Conservation (phyloP, 2,329 filamentous ascomycete genomes). For the Colletotrichum euphorbiae region DNA sequence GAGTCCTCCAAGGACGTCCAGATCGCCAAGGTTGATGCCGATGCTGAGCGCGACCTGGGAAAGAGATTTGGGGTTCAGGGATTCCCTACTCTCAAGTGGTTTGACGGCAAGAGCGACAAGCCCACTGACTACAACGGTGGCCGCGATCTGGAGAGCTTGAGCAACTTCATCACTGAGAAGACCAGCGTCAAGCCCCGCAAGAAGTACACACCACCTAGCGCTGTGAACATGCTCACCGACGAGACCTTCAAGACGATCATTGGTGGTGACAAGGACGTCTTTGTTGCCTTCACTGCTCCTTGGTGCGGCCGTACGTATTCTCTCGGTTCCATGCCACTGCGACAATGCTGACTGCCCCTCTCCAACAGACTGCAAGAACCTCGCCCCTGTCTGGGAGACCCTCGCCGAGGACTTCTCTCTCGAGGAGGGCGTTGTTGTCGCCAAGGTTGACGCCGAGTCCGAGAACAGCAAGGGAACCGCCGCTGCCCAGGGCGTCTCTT, state of each 20-base stretch:
- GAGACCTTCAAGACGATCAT: conserved; percentile 79
- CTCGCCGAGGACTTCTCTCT: conserved; percentile 83
- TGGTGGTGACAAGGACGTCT: conserved; percentile 86
- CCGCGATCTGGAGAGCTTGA: conserved; percentile 87
- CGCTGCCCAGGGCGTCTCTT: conserved; percentile 79
- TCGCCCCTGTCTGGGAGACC: conserved; percentile 91
- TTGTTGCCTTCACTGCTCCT: conserved; percentile 97
- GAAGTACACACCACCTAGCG: conserved; percentile 78
- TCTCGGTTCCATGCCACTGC: conserved; percentile 18
- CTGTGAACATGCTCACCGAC: conserved; percentile 85
- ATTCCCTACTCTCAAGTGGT: conserved; percentile 97
- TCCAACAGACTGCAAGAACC: conserved; percentile 88
- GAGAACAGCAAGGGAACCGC: conserved; percentile 85
- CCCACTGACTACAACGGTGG: conserved; percentile 88
- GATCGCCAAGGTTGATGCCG: conserved; percentile 96
- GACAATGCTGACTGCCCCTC: conserved; percentile 28
- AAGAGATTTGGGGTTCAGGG: conserved; percentile 90
- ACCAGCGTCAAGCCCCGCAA: conserved; percentile 84
- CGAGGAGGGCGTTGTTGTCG: conserved; percentile 85
- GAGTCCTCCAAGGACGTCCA: conserved; percentile 78
- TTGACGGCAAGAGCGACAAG: conserved; percentile 91
- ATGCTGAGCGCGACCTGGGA: conserved; percentile 85
- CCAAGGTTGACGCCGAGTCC: conserved; percentile 95
- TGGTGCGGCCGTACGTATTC: conserved; percentile 93
- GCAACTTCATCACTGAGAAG: conserved; percentile 85